These are phyloP conservation scores for Barnettozyma hawaiiensis DNA, from an alignment of 1,139 yeast species.

Conservation along the genomic window DNA sequence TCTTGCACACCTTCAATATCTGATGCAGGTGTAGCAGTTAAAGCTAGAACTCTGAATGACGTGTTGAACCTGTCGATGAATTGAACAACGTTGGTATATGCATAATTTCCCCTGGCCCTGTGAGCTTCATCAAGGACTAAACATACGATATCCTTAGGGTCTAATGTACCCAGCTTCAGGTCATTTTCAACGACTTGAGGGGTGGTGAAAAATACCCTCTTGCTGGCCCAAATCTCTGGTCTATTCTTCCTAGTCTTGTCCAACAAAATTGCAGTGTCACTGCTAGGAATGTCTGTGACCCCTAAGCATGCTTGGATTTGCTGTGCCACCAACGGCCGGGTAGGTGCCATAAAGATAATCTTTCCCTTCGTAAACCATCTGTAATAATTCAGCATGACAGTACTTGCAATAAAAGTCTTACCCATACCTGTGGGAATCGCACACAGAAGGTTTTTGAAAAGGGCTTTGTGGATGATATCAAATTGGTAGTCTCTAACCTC, in stretches of 20 bases:
- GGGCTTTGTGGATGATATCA: constrained; percentile 67
- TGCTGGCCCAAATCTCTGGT: constrained; percentile 65
- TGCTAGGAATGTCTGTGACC: constrained; percentile 74
- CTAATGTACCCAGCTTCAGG: constrained; percentile 61
- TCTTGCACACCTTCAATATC: constrained; percentile 85
- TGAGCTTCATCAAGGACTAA: constrained; percentile 95
- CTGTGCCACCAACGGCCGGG: constrained; percentile 95
- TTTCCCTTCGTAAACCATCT: constrained; percentile 77
- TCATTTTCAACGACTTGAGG: constrained; percentile 97
- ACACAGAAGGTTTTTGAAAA: constrained; percentile 71
- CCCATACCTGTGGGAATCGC: constrained; percentile 98
- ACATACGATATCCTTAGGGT: constrained; percentile 70
- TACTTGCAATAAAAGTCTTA: constrained; percentile 91
- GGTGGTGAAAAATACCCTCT: constrained; percentile 85
- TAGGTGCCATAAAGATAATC: constrained; percentile 93
- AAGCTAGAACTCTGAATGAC: constrained; percentile 70
- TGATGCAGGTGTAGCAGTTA: constrained; percentile 95
- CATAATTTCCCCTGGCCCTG: constrained; percentile 82
- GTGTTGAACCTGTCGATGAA: constrained; percentile 57
- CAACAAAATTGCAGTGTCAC: constrained; percentile 73
- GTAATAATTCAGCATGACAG: constrained; percentile 85
- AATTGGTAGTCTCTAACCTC: constrained; percentile 85
- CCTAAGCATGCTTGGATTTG: constrained; percentile 92
- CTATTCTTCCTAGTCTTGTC: constrained; percentile 66
- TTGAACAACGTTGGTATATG: constrained; percentile 77